Percentiles rank a stretch among this genome's conserved stretches.
phyloP scores from a whole-genome alignment of 768 basidiomycete species.

The Termitomyces eurrhizus region DNA sequence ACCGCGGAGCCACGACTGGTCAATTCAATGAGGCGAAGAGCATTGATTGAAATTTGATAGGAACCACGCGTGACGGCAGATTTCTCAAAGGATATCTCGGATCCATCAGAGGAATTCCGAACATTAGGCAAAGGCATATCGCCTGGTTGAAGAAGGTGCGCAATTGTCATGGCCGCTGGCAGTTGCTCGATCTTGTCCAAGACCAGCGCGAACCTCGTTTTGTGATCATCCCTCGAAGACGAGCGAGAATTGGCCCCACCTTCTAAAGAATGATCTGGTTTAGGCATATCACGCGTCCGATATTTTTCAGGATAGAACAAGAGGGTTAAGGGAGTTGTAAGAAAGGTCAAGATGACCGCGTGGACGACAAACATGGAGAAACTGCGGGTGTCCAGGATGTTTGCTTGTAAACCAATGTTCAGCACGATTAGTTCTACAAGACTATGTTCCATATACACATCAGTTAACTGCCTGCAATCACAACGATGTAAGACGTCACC shows the following conservation, averaged over 20 bases:
- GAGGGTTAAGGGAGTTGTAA: constrained; percentile 81
- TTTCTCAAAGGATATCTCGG: constrained; percentile 19
- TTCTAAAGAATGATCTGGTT: constrained; percentile 17
- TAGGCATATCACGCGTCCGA: constrained; percentile 35
- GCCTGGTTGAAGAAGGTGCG: constrained; percentile 61
- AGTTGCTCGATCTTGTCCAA: constrained; percentile 80
- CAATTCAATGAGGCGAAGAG: constrained; percentile 88
- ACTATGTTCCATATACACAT: constrained; percentile 23
- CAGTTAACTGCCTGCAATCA: not conserved
- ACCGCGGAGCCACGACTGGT: constrained; percentile 85
- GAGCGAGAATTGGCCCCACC: constrained; percentile 16
- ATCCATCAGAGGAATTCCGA: constrained; percentile 24
- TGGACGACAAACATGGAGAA: constrained; percentile 91
- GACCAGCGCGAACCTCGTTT: constrained; percentile 65
- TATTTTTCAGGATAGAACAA: constrained; percentile 68
- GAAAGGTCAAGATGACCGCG: constrained; percentile 72
- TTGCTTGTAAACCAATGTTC: constrained; percentile 77
- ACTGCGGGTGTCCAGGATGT: constrained; percentile 56
- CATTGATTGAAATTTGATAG: constrained; percentile 50
- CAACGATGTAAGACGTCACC: constrained; percentile 36
- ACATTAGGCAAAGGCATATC: not conserved
- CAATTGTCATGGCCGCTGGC: constrained; percentile 76
- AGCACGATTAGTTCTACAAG: constrained; percentile 88
- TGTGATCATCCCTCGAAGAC: constrained; percentile 35
- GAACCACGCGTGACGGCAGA: constrained; percentile 2